phyloP scores from a whole-genome alignment of 2,329 filamentous ascomycete species.

The Peltaster fructicola region DNA sequence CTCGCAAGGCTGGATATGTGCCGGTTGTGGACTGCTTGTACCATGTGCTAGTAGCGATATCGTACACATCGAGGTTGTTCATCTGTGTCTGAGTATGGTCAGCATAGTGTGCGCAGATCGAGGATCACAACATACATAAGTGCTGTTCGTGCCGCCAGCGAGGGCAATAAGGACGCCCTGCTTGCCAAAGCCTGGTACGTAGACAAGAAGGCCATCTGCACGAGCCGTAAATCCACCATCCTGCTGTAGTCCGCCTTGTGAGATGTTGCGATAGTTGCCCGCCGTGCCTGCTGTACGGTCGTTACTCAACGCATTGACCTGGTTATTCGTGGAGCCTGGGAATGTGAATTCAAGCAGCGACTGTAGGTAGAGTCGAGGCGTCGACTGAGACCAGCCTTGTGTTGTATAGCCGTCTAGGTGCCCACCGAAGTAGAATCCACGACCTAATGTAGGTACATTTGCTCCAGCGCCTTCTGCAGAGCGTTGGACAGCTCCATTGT shows the following conservation, averaged over 20 bases:
- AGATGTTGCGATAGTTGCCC: conserved; percentile 58
- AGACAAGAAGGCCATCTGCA: conserved; percentile 55
- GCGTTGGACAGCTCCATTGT: conserved; percentile 42
- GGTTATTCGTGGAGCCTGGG: conserved; percentile 48
- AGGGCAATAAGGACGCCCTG: conserved; percentile 62
- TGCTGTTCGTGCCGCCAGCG: conserved; percentile 51
- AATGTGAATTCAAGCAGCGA: conserved; percentile 61
- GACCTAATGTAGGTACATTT: conserved; percentile 49
- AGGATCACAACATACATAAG: conserved; percentile 36
- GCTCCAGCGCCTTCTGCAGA: conserved; percentile 58
- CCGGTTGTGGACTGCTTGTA: conserved; percentile 53
- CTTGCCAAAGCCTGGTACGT: conserved; percentile 58
- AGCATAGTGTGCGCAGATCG: background rate
- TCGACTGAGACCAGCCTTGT: conserved; percentile 48
- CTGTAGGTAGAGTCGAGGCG: conserved; percentile 50
- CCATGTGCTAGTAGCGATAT: conserved; percentile 53
- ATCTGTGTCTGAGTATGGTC: conserved; percentile 36
- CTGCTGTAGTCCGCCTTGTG: conserved; percentile 49
- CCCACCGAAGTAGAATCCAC: conserved; percentile 65
- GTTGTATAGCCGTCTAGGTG: conserved; percentile 50
- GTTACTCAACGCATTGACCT: conserved; percentile 37
- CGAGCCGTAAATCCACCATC: conserved; percentile 51
- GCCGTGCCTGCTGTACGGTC: conserved; percentile 39
- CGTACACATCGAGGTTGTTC: conserved; percentile 64
- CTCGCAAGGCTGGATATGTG: conserved; percentile 39